A percentile compares a stretch with the other conserved stretches of the same genome.
Evolutionary conservation across 2,329 filamentous ascomycete genomes (phyloP).

Genomic region (Alternaria incomplexa): DNA sequence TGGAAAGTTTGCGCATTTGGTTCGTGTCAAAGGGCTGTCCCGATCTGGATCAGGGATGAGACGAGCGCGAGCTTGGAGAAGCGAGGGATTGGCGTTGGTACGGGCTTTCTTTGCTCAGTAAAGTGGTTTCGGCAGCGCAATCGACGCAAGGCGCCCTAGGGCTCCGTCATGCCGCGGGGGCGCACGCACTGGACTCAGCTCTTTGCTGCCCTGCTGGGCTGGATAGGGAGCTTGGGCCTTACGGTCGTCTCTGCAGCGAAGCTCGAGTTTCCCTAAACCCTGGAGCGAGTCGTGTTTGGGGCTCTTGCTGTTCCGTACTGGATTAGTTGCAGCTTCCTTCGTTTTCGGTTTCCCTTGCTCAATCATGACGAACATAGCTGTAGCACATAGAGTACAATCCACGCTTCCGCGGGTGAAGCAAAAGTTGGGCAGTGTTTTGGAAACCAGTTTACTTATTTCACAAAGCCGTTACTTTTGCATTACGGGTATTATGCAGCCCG

Average conservation of each 20-base stretch:
- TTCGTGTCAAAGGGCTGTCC: not conserved
- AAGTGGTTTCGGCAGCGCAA: not conserved
- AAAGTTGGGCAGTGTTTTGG: not conserved
- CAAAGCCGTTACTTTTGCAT: slow-evolving; percentile 2
- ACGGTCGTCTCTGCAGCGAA: not conserved
- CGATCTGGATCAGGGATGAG: slow-evolving; percentile 2
- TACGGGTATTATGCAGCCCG: not conserved
- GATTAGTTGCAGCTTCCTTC: not conserved
- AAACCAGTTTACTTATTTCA: not conserved
- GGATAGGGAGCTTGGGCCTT: not conserved
- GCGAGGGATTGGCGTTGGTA: not conserved
- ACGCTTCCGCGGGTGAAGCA: not conserved
- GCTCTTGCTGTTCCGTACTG: not conserved
- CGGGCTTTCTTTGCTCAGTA: not conserved
- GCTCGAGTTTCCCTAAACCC: not conserved
- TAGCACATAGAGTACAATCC: not conserved
- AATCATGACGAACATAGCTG: not conserved
- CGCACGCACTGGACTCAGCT: not conserved
- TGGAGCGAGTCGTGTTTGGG: not conserved
- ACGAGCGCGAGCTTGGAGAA: not conserved
- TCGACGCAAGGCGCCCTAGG: not conserved
- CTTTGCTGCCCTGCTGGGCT: not conserved
- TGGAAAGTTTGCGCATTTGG: not conserved
- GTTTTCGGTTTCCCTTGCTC: not conserved
- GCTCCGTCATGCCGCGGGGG: not conserved